Evolutionary conservation across 495 filamentous ascomycete species (phyloP), one percentile per base, ranked within the genome.

Genomic region (Trichocladium antarcticum): DNA sequence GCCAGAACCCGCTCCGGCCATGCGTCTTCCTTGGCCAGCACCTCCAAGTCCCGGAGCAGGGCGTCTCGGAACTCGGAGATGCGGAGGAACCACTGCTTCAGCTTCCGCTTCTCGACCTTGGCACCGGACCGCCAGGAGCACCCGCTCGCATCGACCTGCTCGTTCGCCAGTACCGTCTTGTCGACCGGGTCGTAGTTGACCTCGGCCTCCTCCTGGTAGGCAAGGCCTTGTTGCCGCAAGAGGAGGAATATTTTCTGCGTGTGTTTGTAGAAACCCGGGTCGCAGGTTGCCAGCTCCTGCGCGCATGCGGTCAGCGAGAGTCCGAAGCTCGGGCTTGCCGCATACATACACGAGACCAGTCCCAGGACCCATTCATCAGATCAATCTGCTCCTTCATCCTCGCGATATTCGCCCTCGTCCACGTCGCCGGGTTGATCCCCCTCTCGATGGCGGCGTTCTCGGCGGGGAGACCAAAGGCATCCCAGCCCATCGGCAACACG

Each of bases 401-500:
- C 10, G 68, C 65, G 44, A 95, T 93, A 62, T 95, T 95, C 40
- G 72, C 61, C 57, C 71, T 73, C 16, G 88, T 95, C 88, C 88
- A 95, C 0, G 67, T 69, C 11, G 77, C 82, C 6, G 88, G 86
- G 64, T 87, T 76, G 50, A 90, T 71, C 31, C 85, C 84, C 43
- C 82, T 70, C 67, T 93, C 86, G 50, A 94, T 89, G n/a, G 88
- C 88, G 15, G 88, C 88, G 68, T 95, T 95, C 68, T 95, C 88
- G 31, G 88, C 88, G 8, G 88, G 88, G 36, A 95, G 69, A 3
- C 88, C 88, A 61, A 95, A 93, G 16, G 85, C 87, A 72, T 95
- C 88, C 88, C 88, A 95, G 3, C 87, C 88, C 79, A 95, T 93
- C 22, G 88, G 88, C 43, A 92, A 77, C 19, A 93, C 61, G 27